A percentile compares a stretch with the other conserved stretches of the same genome.
phyloP scores from a whole-genome alignment of 2,329 filamentous ascomycete species.

The Trichophyton verrucosum region DNA sequence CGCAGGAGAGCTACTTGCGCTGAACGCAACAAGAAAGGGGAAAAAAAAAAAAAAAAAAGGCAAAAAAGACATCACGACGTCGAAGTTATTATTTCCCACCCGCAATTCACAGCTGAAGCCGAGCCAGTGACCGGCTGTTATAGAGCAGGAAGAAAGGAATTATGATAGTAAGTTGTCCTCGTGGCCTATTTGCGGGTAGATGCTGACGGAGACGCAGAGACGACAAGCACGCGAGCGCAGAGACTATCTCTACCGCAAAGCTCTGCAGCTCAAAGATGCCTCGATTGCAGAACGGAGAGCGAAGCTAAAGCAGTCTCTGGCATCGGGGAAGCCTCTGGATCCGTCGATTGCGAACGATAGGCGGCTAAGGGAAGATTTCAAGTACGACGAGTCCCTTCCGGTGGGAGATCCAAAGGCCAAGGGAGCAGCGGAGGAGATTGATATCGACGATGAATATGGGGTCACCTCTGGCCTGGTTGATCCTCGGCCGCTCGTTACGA shows the following conservation, averaged over 20 bases:
- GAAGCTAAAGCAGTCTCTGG: constrained; percentile 72
- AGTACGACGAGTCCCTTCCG: constrained; percentile 77
- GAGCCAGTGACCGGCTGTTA: neutral
- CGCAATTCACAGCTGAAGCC: neutral
- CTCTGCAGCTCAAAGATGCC: constrained; percentile 75
- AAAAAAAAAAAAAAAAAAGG: neutral
- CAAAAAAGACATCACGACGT: neutral
- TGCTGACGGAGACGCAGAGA: constrained; percentile 31
- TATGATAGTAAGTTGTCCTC: neutral
- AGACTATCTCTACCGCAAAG: constrained; percentile 84
- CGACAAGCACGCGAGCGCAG: constrained; percentile 66
- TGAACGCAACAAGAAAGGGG: neutral
- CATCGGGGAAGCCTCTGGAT: constrained; percentile 76
- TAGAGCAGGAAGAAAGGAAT: neutral
- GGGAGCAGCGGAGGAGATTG: constrained; percentile 66
- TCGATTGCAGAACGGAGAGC: constrained; percentile 87
- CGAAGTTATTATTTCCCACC: neutral
- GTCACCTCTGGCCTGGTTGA: constrained; percentile 85
- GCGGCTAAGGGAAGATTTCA: constrained; percentile 69
- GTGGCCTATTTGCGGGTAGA: neutral
- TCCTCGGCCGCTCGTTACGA: constrained; percentile 79
- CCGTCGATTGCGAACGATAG: constrained; percentile 77
- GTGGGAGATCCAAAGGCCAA: constrained; percentile 54
- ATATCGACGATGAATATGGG: constrained; percentile 84
- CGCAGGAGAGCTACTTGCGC: neutral